Evolutionary conservation across 2,329 filamentous ascomycete species (phyloP).

Genomic region (Amylocarpus encephaloides): DNA sequence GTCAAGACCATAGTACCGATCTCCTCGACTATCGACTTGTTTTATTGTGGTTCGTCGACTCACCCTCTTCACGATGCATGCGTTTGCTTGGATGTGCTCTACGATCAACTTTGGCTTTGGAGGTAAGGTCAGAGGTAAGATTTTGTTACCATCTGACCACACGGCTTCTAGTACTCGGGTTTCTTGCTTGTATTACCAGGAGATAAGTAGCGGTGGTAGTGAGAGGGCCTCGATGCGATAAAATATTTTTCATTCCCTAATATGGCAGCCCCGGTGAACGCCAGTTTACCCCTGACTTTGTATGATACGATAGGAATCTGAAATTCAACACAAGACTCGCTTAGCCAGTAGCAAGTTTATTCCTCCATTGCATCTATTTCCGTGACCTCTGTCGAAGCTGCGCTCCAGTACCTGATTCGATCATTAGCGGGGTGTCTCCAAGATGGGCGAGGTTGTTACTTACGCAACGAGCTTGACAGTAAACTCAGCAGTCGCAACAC

Average conservation of each 20-base stretch:
- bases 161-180: conserved; percentile 21
- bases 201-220: conserved; percentile 18
- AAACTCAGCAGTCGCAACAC: conserved; percentile 86
- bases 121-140: conserved; percentile 55
- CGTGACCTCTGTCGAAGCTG: conserved; percentile 52
- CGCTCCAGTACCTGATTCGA: conserved; percentile 51
- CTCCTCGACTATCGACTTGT: neutral
- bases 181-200: conserved; percentile 30
- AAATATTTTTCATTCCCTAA: conserved; percentile 27
- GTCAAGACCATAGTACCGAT: neutral
- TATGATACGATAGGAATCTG: conserved; percentile 29
- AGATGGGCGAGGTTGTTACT: conserved; percentile 24
- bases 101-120: conserved; percentile 25
- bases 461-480: conserved; percentile 71
- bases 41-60: neutral
- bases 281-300: conserved; percentile 27
- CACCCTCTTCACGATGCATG: conserved; percentile 2
- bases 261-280: conserved; percentile 30
- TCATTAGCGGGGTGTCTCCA: conserved; percentile 14
- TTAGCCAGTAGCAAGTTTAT: conserved; percentile 22
- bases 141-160: conserved; percentile 26
- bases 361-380: conserved; percentile 45
- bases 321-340: conserved; percentile 10
- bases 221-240: conserved; percentile 25
- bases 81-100: conserved; percentile 14